phyloP scores from a whole-genome alignment of 805 yeast genomes.

The Saccharomycopsis babjevae region DNA sequence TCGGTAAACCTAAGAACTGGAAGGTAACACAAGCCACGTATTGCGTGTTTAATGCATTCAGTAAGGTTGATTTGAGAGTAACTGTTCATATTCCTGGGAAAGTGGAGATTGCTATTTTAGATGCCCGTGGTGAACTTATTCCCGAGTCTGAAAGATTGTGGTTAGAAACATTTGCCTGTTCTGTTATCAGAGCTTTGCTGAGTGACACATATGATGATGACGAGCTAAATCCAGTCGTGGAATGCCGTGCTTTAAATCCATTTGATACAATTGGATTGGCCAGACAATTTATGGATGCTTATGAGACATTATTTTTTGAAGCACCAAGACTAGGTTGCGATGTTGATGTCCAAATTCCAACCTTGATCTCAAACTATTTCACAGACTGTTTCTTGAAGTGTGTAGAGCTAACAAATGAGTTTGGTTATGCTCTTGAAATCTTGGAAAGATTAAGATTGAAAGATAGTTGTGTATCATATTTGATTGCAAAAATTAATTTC shows the following conservation, averaged over 20 bases:
- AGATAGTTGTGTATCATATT: slow-evolving; percentile 49
- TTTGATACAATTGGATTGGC: slow-evolving; percentile 41
- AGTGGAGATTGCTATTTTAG: slow-evolving; percentile 43
- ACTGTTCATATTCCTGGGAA: slow-evolving; percentile 69
- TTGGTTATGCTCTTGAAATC: slow-evolving; percentile 48
- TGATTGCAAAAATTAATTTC: slow-evolving; percentile 44
- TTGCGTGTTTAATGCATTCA: slow-evolving; percentile 52
- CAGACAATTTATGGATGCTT: slow-evolving; percentile 47
- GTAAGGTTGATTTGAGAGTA: slow-evolving; percentile 59
- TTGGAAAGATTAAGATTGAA: slow-evolving; percentile 39
- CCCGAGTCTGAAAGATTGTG: slow-evolving; percentile 42
- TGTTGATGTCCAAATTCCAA: slow-evolving; percentile 61
- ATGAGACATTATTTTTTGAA: slow-evolving; percentile 52
- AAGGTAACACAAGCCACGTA: slow-evolving; percentile 64
- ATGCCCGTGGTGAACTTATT: slow-evolving; percentile 41
- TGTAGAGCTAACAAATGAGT: slow-evolving; percentile 55
- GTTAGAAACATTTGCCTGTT: slow-evolving; percentile 46
- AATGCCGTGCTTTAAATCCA: slow-evolving; percentile 77
- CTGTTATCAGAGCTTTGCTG: slow-evolving; percentile 64
- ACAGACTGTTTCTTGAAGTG: slow-evolving; percentile 64
- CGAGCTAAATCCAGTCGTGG: slow-evolving; percentile 64
- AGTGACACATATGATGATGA: slow-evolving; percentile 50
- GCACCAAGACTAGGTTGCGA: slow-evolving; percentile 62
- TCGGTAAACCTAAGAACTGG: slow-evolving; percentile 62
- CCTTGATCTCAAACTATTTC: slow-evolving; percentile 52